A percentile compares a stretch with the other conserved stretches of the same genome.
phyloP scores from a whole-genome alignment of 2,329 filamentous ascomycete genomes.

The Xylaria sp. region DNA sequence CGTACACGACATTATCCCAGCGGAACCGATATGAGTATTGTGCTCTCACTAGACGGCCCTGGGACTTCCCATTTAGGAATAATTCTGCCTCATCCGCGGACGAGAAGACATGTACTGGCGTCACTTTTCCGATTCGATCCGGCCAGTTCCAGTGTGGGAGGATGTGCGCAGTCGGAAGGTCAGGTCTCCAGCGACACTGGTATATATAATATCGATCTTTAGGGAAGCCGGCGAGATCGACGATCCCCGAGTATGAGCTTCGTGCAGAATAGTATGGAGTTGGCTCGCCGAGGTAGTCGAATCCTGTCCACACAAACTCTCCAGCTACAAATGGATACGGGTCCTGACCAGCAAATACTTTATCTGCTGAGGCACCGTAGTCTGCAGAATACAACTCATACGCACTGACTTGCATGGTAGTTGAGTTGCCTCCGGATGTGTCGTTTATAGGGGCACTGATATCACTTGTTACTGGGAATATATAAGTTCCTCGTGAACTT shows the following conservation, averaged over 20 bases:
- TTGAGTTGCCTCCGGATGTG: slow-evolving; percentile 54
- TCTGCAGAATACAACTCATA: slow-evolving; percentile 63
- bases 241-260: slow-evolving; percentile 66
- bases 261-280: slow-evolving; percentile 60
- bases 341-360: slow-evolving; percentile 63
- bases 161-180: slow-evolving; percentile 61
- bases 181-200: slow-evolving; percentile 63
- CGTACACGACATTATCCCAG: slow-evolving; percentile 63
- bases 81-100: slow-evolving; percentile 64
- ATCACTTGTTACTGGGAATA: slow-evolving; percentile 60
- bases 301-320: slow-evolving; percentile 65
- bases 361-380: slow-evolving; percentile 63
- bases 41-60: slow-evolving; percentile 53
- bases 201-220: slow-evolving; percentile 68
- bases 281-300: slow-evolving; percentile 62
- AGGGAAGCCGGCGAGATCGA: slow-evolving; percentile 66
- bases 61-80: slow-evolving; percentile 62
- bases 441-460: slow-evolving; percentile 54
- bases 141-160: slow-evolving; percentile 68
- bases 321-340: slow-evolving; percentile 62
- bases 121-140: slow-evolving; percentile 58
- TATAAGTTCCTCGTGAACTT: slow-evolving; percentile 62
- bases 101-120: slow-evolving; percentile 66
- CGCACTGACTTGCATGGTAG: slow-evolving; percentile 55
- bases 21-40: slow-evolving; percentile 60